A percentile compares a stretch with the other conserved stretches of the same genome.
Conservation (phyloP, 2,329 filamentous ascomycete genomes). For the Moelleriella libera region DNA sequence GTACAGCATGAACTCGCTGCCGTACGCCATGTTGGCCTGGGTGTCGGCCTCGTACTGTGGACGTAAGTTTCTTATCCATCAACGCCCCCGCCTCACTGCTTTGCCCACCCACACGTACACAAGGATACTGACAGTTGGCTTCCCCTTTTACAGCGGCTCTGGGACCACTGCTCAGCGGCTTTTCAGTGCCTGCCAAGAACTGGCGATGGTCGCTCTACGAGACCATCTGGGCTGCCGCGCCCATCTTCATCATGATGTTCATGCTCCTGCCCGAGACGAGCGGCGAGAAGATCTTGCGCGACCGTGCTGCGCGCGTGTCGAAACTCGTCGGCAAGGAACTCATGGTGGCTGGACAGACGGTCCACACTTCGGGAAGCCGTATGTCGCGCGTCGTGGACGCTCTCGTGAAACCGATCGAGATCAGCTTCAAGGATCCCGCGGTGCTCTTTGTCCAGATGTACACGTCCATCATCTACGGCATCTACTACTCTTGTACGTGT, state of each 20-base stretch:
- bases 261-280: slow-evolving; percentile 44
- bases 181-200: slow-evolving; percentile 31
- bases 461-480: slow-evolving; percentile 28
- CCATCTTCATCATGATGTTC: slow-evolving; percentile 37
- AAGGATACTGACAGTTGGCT: too few relatives aligned
- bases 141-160: too few relatives aligned
- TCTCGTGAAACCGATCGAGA: slow-evolving; percentile 12
- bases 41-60: background rate
- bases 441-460: slow-evolving; percentile 21
- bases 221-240: slow-evolving; percentile 38
- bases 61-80: too few relatives aligned
- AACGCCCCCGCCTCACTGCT: too few relatives aligned
- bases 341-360: too few relatives aligned
- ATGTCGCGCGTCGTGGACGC: too few relatives aligned
- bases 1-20: background rate
- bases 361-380: too few relatives aligned
- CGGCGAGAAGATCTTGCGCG: slow-evolving; percentile 37
- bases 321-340: too few relatives aligned
- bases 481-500: too few relatives aligned
- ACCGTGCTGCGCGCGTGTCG: too few relatives aligned
- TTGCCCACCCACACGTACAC: too few relatives aligned
- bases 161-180: slow-evolving; percentile 12
- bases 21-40: slow-evolving; percentile 1
- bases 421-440: slow-evolving; percentile 20
- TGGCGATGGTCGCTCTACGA: slow-evolving; percentile 47